Percentiles rank a stretch among this genome's conserved stretches.
Evolutionary conservation across 176 grass and related monocot genomes (phyloP).

Genomic region (Tillandsia fasciculata): DNA sequence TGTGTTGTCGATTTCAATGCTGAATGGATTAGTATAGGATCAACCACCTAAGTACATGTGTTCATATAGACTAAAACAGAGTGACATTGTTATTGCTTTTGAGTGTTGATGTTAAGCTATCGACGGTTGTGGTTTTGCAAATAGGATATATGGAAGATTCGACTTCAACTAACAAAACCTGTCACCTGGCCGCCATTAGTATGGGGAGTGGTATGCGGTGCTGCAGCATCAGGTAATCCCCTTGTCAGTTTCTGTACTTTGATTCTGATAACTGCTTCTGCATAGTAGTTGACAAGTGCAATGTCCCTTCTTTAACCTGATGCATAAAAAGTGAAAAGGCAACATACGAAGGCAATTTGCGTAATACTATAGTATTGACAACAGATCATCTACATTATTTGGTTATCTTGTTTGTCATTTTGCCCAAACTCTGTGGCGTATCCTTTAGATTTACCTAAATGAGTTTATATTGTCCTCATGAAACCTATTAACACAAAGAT

Average conservation of each 20-base stretch:
- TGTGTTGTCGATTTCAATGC: too few species aligned
- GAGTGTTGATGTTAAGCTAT: background rate
- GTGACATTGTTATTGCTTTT: background rate
- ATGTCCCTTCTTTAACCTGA: background rate
- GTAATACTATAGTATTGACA: background rate
- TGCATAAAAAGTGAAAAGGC: background rate
- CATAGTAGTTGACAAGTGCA: too few species aligned
- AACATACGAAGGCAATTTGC: background rate
- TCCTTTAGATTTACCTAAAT: too few species aligned
- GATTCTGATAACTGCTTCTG: too few species aligned
- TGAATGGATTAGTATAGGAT: too few species aligned
- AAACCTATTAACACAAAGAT: too few species aligned
- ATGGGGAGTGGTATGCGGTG: conserved; percentile 92
- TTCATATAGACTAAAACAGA: too few species aligned
- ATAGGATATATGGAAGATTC: conserved; percentile 96
- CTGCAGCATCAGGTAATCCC: conserved; percentile 75
- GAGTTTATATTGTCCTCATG: too few species aligned
- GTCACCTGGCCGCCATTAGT: conserved; percentile 95
- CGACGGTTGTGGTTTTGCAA: conserved; percentile 13
- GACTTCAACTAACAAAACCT: conserved; percentile 97
- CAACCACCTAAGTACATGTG: too few species aligned
- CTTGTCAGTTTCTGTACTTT: background rate
- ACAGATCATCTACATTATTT: background rate
- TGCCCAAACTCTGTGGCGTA: too few species aligned
- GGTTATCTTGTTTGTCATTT: too few species aligned